phyloP scores from a whole-genome alignment of 371 early-diverging fungal genomes.

The Mycotypha africana region DNA sequence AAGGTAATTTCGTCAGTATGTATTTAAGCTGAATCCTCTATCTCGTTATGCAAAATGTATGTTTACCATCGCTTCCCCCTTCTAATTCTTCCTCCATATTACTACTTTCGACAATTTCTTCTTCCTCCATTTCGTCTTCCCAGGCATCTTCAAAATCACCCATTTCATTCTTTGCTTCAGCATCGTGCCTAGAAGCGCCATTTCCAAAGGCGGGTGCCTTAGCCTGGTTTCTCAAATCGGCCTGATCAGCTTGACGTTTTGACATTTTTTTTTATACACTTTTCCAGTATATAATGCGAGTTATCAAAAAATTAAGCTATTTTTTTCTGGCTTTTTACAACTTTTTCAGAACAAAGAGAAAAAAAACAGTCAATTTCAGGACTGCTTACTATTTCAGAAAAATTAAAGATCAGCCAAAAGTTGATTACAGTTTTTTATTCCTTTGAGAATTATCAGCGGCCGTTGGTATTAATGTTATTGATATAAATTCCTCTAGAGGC shows the following conservation, averaged over 20 bases:
- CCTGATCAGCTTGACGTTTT: slow-evolving; percentile 54
- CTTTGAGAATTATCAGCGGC: too few relatives aligned
- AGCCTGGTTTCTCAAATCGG: slow-evolving; percentile 43
- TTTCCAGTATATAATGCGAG: neutral
- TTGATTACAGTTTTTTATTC: too few relatives aligned
- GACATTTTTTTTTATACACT: slow-evolving; percentile 34
- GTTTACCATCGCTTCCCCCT: too few relatives aligned
- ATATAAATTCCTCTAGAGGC: too few relatives aligned
- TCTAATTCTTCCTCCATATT: slow-evolving; percentile 50
- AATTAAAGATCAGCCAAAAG: too few relatives aligned
- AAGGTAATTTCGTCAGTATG: neutral
- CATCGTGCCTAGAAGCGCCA: slow-evolving; percentile 22
- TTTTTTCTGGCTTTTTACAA: neutral
- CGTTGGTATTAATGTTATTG: too few relatives aligned
- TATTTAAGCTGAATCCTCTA: neutral
- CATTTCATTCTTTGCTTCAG: slow-evolving; percentile 67
- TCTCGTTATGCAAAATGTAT: too few relatives aligned
- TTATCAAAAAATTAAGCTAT: slow-evolving; percentile 4
- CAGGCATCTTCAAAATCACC: slow-evolving; percentile 96
- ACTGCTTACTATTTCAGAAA: too few relatives aligned
- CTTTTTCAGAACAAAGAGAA: too few relatives aligned
- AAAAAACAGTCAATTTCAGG: too few relatives aligned
- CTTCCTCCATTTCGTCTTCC: slow-evolving; percentile 90
- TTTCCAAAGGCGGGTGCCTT: slow-evolving; percentile 35
- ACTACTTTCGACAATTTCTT: slow-evolving; percentile 54